Percentiles rank a stretch among this genome's conserved stretches.
Conservation (phyloP, 2,329 filamentous ascomycete species). For the Geoglossum cookeanum region DNA sequence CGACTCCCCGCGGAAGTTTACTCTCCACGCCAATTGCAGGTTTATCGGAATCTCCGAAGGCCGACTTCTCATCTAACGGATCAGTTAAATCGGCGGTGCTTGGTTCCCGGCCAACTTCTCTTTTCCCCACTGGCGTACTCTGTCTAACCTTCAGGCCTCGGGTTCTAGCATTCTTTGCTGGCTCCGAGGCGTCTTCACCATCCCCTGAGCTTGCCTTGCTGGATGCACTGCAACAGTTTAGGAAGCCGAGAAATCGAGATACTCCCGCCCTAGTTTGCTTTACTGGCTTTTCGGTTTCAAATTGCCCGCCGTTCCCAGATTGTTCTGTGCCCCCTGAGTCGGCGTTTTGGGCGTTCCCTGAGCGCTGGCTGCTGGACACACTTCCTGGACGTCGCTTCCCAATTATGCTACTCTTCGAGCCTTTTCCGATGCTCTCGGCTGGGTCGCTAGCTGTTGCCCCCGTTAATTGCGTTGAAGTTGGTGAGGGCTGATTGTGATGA, state of each 20-base stretch:
- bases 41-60: neutral
- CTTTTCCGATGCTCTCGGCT: conserved; percentile 9
- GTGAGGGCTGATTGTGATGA: conserved; percentile 5
- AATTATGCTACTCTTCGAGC: conserved; percentile 13
- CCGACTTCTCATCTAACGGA: conserved; percentile 25
- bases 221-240: conserved; percentile 48
- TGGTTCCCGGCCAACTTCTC: conserved; percentile 22
- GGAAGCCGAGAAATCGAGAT: conserved; percentile 26
- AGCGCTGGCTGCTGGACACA: conserved; percentile 8
- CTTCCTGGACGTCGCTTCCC: conserved; percentile 12
- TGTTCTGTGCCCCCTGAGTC: neutral
- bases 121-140: conserved; percentile 25
- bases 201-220: conserved; percentile 37
- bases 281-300: conserved; percentile 9
- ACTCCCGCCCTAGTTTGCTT: conserved; percentile 23
- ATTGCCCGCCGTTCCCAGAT: neutral
- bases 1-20: neutral
- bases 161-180: conserved; percentile 35
- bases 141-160: conserved; percentile 34
- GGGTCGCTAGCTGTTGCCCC: conserved; percentile 5
- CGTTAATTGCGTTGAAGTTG: conserved; percentile 4
- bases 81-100: conserved; percentile 27
- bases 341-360: neutral
- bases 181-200: conserved; percentile 35
- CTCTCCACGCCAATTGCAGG: neutral